Evolutionary conservation across 164 flowering plant genomes (phyloP).

Genomic region (Vitis amurensis): DNA sequence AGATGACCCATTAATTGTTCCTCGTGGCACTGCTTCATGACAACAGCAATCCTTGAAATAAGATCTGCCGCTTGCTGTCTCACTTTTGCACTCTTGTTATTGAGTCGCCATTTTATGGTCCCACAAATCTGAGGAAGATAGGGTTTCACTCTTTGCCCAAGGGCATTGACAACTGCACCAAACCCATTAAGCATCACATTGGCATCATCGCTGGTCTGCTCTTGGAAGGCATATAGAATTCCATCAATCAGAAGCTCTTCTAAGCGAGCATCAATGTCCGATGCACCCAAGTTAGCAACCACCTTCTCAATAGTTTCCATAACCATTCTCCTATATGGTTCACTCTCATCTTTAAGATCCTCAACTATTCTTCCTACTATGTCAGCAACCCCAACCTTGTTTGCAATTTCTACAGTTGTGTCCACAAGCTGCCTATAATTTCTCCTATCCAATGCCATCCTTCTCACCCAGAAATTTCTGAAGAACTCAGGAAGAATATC

Average conservation of each 20-base stretch:
- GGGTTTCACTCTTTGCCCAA: conserved; percentile 94
- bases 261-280: conserved; percentile 90
- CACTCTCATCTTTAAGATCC: conserved; percentile 99
- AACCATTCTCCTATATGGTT: conserved; percentile 98
- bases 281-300: conserved; percentile 88
- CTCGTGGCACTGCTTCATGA: conserved; percentile 99
- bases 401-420: conserved; percentile 95
- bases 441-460: conserved; percentile 97
- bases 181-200: conserved; percentile 99
- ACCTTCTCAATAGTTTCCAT: conserved; percentile 99
- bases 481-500: conserved; percentile 96
- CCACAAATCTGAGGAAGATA: conserved; percentile 99
- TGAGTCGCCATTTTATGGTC: conserved; percentile 97
- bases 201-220: conserved; percentile 99
- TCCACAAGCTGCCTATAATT: conserved; percentile 96
- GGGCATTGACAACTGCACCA: conserved; percentile 96
- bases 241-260: conserved; percentile 97
- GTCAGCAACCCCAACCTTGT: conserved; percentile 96
- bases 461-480: conserved; percentile 90
- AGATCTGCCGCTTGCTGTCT: conserved; percentile 99
- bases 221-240: conserved; percentile 97
- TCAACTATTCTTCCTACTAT: conserved; percentile 94
- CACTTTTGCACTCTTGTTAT: conserved; percentile 98
- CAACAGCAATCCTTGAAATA: conserved; percentile 95
- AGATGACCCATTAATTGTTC: conserved; percentile 99